Percentiles rank a stretch among this genome's conserved stretches.
Evolutionary conservation across 202 grass and related monocot genomes (phyloP).

Genomic region (Alloteropsis angusta): DNA sequence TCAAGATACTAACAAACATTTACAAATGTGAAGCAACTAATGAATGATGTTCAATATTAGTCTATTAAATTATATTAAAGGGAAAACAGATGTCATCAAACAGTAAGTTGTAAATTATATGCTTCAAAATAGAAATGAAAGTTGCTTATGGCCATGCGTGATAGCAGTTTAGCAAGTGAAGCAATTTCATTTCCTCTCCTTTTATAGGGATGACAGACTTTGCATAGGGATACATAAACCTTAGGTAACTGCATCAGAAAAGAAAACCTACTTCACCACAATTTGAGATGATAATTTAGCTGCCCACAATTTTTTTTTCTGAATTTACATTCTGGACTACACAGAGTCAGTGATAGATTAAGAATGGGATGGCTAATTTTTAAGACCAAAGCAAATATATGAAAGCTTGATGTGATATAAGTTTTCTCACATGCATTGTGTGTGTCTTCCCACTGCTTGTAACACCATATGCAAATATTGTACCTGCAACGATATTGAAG

Average conservation of each 20-base stretch:
- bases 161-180: neutral
- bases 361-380: neutral
- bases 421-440: constrained; percentile 91
- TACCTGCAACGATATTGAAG: constrained; percentile 43
- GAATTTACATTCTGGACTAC: neutral
- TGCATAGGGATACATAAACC: neutral
- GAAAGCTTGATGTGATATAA: constrained; percentile 22
- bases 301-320: neutral
- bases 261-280: neutral
- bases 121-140: constrained; percentile 15
- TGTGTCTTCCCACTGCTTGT: constrained; percentile 99
- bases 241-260: neutral
- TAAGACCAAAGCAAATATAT: neutral
- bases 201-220: neutral
- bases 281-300: neutral
- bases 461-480: constrained; percentile 99
- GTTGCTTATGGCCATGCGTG: neutral
- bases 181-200: neutral
- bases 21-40: constrained; percentile 20
- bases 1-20: constrained; percentile 17
- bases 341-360: neutral
- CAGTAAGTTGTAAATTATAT: constrained; percentile 2
- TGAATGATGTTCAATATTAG: neutral
- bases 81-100: neutral
- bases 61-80: constrained; percentile 7